Percentiles rank a stretch among this genome's conserved stretches.
Evolutionary conservation across 2,329 filamentous ascomycete species (phyloP).

Genomic region (Huntiella abstrusa): DNA sequence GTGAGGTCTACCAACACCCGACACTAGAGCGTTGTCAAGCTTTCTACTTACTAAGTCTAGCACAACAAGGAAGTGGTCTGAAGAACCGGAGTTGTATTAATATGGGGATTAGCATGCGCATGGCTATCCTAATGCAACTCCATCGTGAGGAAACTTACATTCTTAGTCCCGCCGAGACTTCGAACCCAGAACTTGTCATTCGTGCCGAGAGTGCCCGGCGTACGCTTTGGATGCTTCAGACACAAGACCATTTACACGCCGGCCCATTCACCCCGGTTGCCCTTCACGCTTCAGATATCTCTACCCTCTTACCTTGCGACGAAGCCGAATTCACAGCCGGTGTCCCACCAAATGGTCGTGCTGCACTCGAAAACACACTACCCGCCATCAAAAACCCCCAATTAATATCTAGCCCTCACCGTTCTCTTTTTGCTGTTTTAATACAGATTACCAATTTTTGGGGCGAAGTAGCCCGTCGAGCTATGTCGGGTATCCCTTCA

Average conservation of each 20-base stretch:
- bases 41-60: slow-evolving; percentile 39
- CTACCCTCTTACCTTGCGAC: slow-evolving; percentile 31
- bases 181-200: slow-evolving; percentile 26
- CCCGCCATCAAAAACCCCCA: slow-evolving; percentile 28
- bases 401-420: slow-evolving; percentile 23
- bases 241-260: slow-evolving; percentile 38
- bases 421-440: slow-evolving; percentile 35
- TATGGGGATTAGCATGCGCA: slow-evolving; percentile 35
- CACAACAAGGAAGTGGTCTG: slow-evolving; percentile 36
- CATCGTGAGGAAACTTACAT: slow-evolving; percentile 37
- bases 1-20: slow-evolving; percentile 32
- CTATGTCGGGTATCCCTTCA: slow-evolving; percentile 1
- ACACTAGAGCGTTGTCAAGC: slow-evolving; percentile 37
- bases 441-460: slow-evolving; percentile 37
- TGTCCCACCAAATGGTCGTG: slow-evolving; percentile 27
- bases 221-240: slow-evolving; percentile 41
- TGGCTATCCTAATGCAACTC: slow-evolving; percentile 35
- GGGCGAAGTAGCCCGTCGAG: slow-evolving; percentile 25
- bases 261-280: slow-evolving; percentile 32
- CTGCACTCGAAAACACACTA: slow-evolving; percentile 33
- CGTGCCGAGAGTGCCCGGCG: slow-evolving; percentile 36
- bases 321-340: slow-evolving; percentile 33
- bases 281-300: slow-evolving; percentile 33
- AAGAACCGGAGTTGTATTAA: slow-evolving; percentile 38
- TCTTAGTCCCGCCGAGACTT: slow-evolving; percentile 17